phyloP scores from a whole-genome alignment of 225 moss, liverwort and hornwort genomes.

The Bryoerythrophyllum caledonicum region DNA sequence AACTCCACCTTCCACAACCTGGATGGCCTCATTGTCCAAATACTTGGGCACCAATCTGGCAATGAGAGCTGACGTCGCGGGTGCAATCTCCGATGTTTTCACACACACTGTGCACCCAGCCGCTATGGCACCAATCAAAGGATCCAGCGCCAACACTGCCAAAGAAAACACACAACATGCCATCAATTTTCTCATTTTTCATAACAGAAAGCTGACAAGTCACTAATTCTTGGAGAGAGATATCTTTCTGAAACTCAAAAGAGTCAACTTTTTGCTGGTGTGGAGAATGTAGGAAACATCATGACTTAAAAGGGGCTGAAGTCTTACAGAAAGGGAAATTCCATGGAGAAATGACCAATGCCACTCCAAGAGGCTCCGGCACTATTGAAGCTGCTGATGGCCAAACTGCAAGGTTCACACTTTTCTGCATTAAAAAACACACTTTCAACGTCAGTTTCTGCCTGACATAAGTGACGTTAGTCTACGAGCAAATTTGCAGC shows the following conservation, averaged over 20 bases:
- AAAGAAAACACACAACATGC: neutral
- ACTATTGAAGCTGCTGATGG: conserved; percentile 34
- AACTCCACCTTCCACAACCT: conserved; percentile 80
- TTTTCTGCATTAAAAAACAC: conserved; percentile 21
- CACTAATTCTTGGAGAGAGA: neutral
- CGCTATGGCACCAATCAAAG: conserved; percentile 67
- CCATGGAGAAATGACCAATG: conserved; percentile 75
- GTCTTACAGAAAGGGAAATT: conserved; percentile 82
- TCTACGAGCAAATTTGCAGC: neutral
- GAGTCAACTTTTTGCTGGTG: neutral
- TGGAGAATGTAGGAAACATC: neutral
- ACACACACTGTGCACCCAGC: conserved; percentile 70
- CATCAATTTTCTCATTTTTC: neutral
- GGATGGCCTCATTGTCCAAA: conserved; percentile 60
- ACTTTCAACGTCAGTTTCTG: neutral
- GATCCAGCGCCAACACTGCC: conserved; percentile 69
- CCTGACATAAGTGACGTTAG: neutral
- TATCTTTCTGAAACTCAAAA: neutral
- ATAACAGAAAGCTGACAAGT: neutral
- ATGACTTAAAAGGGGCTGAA: too few relatives aligned
- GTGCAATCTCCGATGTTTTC: conserved; percentile 73
- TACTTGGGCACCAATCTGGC: conserved; percentile 60
- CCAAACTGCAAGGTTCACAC: conserved; percentile 5
- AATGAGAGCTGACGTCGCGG: conserved; percentile 61
- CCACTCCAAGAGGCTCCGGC: conserved; percentile 83